These are phyloP conservation scores for Solanum gandarillasii DNA, from an alignment of 257 asterid species.

Conservation along the genomic window DNA sequence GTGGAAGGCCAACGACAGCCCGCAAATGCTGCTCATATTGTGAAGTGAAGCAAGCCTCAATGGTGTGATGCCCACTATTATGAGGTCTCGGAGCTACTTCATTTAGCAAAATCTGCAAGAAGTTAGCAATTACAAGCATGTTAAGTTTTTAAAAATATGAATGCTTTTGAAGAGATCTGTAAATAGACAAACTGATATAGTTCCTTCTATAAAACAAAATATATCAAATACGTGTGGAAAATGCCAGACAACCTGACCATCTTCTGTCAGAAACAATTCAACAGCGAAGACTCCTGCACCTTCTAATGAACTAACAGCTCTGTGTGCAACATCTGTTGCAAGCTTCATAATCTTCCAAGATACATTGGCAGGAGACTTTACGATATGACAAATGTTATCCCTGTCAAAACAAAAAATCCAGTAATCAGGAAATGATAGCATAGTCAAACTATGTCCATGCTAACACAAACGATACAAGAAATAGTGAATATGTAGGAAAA, in stretches of 20 bases:
- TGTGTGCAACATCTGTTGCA: conserved; percentile 76
- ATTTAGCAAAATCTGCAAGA: conserved; percentile 63
- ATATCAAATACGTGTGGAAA: not conserved
- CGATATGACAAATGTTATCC: conserved; percentile 92
- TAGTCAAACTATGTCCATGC: not conserved
- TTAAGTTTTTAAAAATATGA: not conserved
- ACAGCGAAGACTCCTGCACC: conserved; percentile 96
- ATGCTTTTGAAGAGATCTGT: not conserved
- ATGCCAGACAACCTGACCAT: conserved; percentile 60
- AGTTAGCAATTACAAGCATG: conserved; percentile 3
- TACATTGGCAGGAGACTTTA: conserved; percentile 82
- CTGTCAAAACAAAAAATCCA: conserved; percentile 18
- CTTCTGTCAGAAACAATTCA: conserved; percentile 83
- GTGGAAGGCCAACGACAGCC: conserved; percentile 93
- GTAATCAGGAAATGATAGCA: not conserved
- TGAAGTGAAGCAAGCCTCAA: conserved; percentile 82
- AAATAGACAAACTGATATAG: not conserved
- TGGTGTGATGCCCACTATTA: conserved; percentile 95
- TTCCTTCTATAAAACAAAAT: not conserved
- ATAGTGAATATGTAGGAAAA: not conserved
- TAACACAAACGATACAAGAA: not conserved
- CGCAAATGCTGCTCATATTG: conserved; percentile 94
- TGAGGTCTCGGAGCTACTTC: conserved; percentile 99
- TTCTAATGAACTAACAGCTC: conserved; percentile 81
- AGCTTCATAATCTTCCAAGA: conserved; percentile 66